These are phyloP conservation scores for Arthrinium puccinioides DNA, from an alignment of 2,329 filamentous ascomycete genomes.

Conservation along the genomic window DNA sequence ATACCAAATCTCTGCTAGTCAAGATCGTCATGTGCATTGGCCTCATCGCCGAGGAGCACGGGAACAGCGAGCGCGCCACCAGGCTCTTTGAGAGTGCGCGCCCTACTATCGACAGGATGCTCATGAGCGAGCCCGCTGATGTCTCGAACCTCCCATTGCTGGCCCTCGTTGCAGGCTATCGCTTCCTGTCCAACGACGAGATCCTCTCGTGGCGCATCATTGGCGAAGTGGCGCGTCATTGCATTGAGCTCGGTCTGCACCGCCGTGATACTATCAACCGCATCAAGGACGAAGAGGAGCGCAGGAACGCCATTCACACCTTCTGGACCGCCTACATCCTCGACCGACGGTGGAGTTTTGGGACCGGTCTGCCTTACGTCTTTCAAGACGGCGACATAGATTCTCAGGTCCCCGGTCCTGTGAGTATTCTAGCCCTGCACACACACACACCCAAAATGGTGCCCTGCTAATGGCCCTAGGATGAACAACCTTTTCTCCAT, in stretches of 20 bases:
- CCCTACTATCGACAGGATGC: slow-evolving; percentile 58
- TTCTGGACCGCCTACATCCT: slow-evolving; percentile 87
- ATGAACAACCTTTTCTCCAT: slow-evolving; percentile 62
- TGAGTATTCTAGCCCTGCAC: slow-evolving; percentile 32
- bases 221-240: slow-evolving; percentile 73
- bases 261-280: slow-evolving; percentile 64
- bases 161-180: slow-evolving; percentile 52
- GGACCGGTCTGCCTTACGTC: slow-evolving; percentile 80
- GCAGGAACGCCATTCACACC: slow-evolving; percentile 59
- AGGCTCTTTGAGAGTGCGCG: slow-evolving; percentile 73
- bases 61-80: slow-evolving; percentile 67
- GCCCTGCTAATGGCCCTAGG: slow-evolving; percentile 20
- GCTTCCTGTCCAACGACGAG: slow-evolving; percentile 83
- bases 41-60: slow-evolving; percentile 69
- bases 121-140: slow-evolving; percentile 46
- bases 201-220: slow-evolving; percentile 80
- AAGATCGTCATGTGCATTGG: slow-evolving; percentile 80
- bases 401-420: slow-evolving; percentile 68
- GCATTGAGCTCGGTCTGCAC: slow-evolving; percentile 77
- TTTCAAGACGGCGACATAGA: slow-evolving; percentile 84
- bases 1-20: slow-evolving; percentile 57
- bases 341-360: slow-evolving; percentile 82
- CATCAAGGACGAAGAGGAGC: slow-evolving; percentile 62
- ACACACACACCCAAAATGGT: not conserved
- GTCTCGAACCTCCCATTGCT: slow-evolving; percentile 42